Conservation (phyloP, 2,329 filamentous ascomycete genomes). For the Alternaria panax region DNA sequence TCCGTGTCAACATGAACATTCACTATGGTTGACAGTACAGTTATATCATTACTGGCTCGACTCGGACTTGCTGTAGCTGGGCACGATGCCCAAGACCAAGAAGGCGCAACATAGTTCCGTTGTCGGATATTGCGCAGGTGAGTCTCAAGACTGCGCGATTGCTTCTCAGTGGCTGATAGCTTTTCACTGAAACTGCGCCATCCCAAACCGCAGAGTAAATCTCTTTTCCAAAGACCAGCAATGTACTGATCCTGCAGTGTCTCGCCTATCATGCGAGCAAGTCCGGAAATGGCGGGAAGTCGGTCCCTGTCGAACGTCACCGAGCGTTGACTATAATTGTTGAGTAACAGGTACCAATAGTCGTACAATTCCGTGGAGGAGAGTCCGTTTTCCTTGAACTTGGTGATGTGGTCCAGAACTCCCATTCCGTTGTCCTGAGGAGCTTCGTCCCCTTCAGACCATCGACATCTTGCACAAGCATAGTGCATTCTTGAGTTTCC, state of each 20-base stretch:
- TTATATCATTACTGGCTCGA: no score
- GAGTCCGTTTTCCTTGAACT: accelerated
- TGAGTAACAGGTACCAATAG: accelerated
- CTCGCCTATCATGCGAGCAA: neutral
- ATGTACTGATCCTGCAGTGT: neutral
- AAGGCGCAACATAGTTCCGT: neutral
- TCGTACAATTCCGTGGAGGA: neutral
- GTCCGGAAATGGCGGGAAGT: neutral
- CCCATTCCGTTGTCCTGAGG: no score
- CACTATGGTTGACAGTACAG: neutral
- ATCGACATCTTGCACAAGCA: neutral
- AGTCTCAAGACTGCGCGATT: accelerated
- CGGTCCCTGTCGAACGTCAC: neutral
- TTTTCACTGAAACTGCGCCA: accelerated
- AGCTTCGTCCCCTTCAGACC: neutral
- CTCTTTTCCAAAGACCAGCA: neutral
- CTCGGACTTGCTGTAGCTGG: no score
- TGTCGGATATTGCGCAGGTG: neutral
- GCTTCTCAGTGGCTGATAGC: no score
- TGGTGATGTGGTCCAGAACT: no score
- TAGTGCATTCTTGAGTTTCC: neutral
- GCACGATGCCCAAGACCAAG: neutral
- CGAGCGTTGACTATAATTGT: neutral
- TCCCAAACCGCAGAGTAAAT: accelerated
- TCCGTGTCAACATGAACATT: accelerated